phyloP scores from a whole-genome alignment of 169 alveolate genomes.

The Miamiensis avidus region DNA sequence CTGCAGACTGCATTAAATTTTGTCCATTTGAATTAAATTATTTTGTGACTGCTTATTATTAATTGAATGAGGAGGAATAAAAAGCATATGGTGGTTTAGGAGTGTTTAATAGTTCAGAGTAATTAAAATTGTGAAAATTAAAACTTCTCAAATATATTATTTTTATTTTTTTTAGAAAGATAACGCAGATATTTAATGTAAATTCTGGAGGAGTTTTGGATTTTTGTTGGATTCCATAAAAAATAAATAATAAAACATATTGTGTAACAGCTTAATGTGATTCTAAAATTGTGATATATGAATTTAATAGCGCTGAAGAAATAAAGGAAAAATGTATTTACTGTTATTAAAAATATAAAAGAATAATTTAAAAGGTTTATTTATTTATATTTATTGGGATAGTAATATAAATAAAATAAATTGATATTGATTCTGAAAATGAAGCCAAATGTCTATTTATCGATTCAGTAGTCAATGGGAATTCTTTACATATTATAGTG shows the following conservation, averaged over 20 bases:
- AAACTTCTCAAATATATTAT: too few relatives aligned
- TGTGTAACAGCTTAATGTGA: not conserved
- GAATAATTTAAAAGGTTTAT: too few relatives aligned
- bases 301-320: not conserved
- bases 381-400: too few relatives aligned
- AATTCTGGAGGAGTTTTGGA: not conserved
- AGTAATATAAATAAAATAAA: not conserved
- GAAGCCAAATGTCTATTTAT: not conserved
- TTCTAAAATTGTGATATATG: not conserved
- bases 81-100: not conserved
- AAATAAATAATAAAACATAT: too few relatives aligned
- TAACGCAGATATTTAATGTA: too few relatives aligned
- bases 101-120: not conserved
- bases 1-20: not conserved
- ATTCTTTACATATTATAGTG: too few relatives aligned
- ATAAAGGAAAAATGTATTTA: not conserved
- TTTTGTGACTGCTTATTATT: not conserved
- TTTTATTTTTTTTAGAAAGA: too few relatives aligned
- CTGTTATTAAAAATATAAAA: too few relatives aligned
- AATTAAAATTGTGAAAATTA: not conserved
- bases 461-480: not conserved
- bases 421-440: not conserved
- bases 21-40: not conserved
- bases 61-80: not conserved
- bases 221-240: not conserved